Base-by-base conservation (phyloP, 495 filamentous ascomycete genomes). In the Arthonia radiata region DNA sequence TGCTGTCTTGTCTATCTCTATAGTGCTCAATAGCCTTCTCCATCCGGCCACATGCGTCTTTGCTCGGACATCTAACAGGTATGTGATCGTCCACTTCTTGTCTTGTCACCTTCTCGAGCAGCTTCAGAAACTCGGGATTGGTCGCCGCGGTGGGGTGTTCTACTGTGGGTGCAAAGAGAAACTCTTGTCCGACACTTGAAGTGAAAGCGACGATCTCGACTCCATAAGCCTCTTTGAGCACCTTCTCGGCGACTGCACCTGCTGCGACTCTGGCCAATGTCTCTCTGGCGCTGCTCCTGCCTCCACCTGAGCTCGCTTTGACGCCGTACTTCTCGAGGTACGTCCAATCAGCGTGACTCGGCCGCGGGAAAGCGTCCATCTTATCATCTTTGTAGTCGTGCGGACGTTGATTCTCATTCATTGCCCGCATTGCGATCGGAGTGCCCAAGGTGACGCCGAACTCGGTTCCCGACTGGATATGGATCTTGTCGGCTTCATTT, bases 301-400 rank as follows among this genome's bases (percentile, higher is more conserved):
- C 89, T 35, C 86, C 86, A 32, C 86, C 86, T 34, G 72, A 81
- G 48, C 68, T 77, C 4, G 89, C 80, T 56, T 90, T 86, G 29
- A 94, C 72, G 7, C 86, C 86, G 38, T 97, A 97, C 50, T 97
- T 97, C 54, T 83, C 72, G 25, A 91, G 62, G 48, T 94, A 94
- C 35, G 86, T 97, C 60, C 71, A 92, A 44, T 97, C 86, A 28
- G 86, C 86, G 49, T 97, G 86, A 45, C 70, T 79, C 6, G 86
- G 86, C 18, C 86, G 61, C 7, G 86, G 86, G 59, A 72, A 92
- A 23, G 64, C 47, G 47, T 93, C 79, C 69, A 93, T 97, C 23
- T 82, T 93, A 39, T 67, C 67, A 42, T 67, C 64, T 6, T 75
- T 74, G 44, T 97, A 97, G 56, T 97, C 86, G 44, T 89, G 75